Percentiles rank a stretch among this genome's conserved stretches.
phyloP scores from a whole-genome alignment of 2,329 filamentous ascomycete species.

The Paecilomyces variotii region DNA sequence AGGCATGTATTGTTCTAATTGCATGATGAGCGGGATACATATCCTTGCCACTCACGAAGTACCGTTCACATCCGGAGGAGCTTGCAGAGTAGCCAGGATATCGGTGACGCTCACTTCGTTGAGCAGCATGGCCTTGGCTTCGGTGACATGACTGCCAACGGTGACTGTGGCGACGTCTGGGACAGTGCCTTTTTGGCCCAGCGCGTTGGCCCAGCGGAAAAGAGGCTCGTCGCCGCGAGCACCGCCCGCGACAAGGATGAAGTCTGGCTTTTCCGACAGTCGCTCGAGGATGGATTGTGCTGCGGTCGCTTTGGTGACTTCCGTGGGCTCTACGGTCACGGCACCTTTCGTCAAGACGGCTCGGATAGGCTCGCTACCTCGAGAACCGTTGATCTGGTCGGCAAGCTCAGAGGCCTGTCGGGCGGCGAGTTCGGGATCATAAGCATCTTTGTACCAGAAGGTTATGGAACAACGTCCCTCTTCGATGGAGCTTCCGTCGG shows the following conservation, averaged over 20 bases:
- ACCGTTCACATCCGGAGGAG: not conserved
- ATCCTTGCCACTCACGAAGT: not conserved
- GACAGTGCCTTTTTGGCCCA: slow-evolving; percentile 50
- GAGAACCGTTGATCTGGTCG: slow-evolving; percentile 88
- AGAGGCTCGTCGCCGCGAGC: slow-evolving; percentile 83
- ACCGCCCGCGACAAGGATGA: slow-evolving; percentile 80
- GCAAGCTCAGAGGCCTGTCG: slow-evolving; percentile 84
- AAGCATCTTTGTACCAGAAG: slow-evolving; percentile 75
- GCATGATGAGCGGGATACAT: not conserved
- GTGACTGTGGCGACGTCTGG: slow-evolving; percentile 73
- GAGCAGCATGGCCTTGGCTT: slow-evolving; percentile 71
- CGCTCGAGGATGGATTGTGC: slow-evolving; percentile 61
- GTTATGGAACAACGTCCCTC: slow-evolving; percentile 78
- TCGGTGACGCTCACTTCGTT: slow-evolving; percentile 74
- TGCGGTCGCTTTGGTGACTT: slow-evolving; percentile 79
- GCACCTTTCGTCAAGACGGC: slow-evolving; percentile 73
- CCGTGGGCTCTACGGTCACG: slow-evolving; percentile 73
- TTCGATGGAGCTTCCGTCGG: slow-evolving; percentile 76
- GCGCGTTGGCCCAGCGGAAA: slow-evolving; percentile 84
- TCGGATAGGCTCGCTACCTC: slow-evolving; percentile 71
- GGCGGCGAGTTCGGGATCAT: slow-evolving; percentile 65
- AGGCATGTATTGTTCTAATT: no score
- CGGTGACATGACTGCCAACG: slow-evolving; percentile 73
- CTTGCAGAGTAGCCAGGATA: slow-evolving; percentile 9
- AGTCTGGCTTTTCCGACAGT: slow-evolving; percentile 61